Base-by-base conservation (phyloP, 1,139 yeast species). In the Candida labiduridarum region DNA sequence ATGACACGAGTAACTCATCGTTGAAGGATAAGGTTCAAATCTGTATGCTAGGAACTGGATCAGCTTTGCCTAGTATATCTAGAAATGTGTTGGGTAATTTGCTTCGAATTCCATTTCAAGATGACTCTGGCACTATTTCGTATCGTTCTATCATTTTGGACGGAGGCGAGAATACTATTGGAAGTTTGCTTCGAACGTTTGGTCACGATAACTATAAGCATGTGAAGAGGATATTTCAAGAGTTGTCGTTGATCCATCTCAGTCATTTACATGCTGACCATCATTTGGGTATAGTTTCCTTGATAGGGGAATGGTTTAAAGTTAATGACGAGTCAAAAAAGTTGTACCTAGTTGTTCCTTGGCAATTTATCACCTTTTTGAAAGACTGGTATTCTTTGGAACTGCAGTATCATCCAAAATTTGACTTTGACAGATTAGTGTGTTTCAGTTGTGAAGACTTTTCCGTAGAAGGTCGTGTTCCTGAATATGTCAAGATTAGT, bases 251-350 rank as follows among this genome's bases (percentile, higher is more conserved):
- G 54, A 72, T 94, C 19, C 89, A 83, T 60, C 73, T 95, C 50
- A 88, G 96, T 58, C 99, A 95, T 71, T 73, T 94, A 58, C 99
- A 95, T 69, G 99, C 99, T 0, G 99, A 95, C 64, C 99, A 95
- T 65, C 98, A 94, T 65, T 70, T 94, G 44, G 99, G 99, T 0
- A 76, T 89, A 3, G 69, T 87, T 7, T 79, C 92, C 2, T 67
- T 94, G 10, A 75, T 94, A 31, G 76, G 77, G 40, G 82, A 82
- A 57, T 90, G 97, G 97, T 75, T 80, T 52, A 67, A 72, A 49
- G 56, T 61, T 41, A 66, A 64, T 50, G 57, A 65, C n/a, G 62
- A 68, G n/a, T 47, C 56, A 3, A 60, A 69, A 53, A 55, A 66
- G 77, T 56, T 76, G n/a, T 82, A 79, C 57, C 66, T 94, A 41